Conservation (phyloP, 306 rosid species). For the Quercus alba region DNA sequence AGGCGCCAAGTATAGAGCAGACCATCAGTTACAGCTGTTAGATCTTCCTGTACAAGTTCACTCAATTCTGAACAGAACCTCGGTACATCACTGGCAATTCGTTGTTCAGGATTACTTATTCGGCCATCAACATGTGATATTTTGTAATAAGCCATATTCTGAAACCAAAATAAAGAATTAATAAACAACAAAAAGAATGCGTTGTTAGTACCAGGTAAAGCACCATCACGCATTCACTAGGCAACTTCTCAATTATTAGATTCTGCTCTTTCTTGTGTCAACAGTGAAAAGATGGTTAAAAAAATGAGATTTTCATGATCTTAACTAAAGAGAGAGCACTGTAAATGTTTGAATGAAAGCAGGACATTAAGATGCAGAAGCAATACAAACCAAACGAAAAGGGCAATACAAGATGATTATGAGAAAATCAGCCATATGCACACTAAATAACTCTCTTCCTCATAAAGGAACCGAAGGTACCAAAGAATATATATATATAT, state of each 20-base stretch:
- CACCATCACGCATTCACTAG: conserved; percentile 8
- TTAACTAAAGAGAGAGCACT: not conserved
- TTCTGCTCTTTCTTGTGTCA: not conserved
- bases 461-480: not conserved
- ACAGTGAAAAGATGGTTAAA: conserved; percentile 6
- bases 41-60: conserved; percentile 96
- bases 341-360: not conserved
- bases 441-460: not conserved
- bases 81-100: conserved; percentile 95
- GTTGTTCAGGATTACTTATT: conserved; percentile 90
- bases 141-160: conserved; percentile 97
- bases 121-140: conserved; percentile 97
- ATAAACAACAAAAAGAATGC: conserved; percentile 3
- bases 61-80: conserved; percentile 95
- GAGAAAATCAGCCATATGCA: not conserved
- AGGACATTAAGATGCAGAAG: not conserved
- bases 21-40: conserved; percentile 89
- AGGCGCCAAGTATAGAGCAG: conserved; percentile 90
- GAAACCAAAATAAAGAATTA: conserved; percentile 40
- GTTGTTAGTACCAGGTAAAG: conserved; percentile 3
- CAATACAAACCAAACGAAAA: not conserved
- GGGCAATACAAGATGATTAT: not conserved
- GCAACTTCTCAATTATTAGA: not conserved
- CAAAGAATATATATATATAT: not conserved
- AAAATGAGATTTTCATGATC: not conserved